phyloP scores from a whole-genome alignment of 768 basidiomycete species.

The Trametes meyenii region DNA sequence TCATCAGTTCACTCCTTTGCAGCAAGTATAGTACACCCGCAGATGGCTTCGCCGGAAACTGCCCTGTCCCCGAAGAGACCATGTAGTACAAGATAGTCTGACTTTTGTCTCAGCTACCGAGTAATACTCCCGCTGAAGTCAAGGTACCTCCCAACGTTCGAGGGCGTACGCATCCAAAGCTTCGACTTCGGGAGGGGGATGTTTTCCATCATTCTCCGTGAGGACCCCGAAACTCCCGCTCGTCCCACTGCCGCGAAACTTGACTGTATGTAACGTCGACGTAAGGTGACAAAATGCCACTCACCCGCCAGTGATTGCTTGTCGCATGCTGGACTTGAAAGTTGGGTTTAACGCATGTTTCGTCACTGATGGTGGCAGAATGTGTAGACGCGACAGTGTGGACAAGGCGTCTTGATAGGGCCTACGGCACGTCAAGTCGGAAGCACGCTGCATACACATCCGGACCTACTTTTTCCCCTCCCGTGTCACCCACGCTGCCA shows the following conservation, averaged over 20 bases:
- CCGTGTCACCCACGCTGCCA: constrained; percentile 76
- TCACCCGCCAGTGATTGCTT: constrained; percentile 89
- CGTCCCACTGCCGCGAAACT: constrained; percentile 53
- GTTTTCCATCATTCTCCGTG: constrained; percentile 64
- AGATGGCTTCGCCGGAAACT: constrained; percentile 73
- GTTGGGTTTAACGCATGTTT: constrained; percentile 71
- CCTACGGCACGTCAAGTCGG: constrained; percentile 42
- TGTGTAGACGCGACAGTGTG: constrained; percentile 68
- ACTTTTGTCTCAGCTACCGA: not conserved
- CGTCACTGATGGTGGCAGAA: constrained; percentile 59
- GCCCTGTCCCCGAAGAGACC: constrained; percentile 90
- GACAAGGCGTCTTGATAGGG: constrained; percentile 69
- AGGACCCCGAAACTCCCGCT: constrained; percentile 86
- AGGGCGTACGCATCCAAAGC: constrained; percentile 80
- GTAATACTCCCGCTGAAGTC: not conserved
- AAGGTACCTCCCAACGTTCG: constrained; percentile 85
- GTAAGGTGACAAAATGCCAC: constrained; percentile 23
- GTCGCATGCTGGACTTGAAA: constrained; percentile 79
- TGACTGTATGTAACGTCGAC: not conserved
- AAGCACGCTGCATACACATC: not conserved
- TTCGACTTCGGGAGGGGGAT: constrained; percentile 54
- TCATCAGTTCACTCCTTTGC: constrained; percentile 86
- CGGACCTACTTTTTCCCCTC: constrained; percentile 67
- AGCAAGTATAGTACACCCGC: constrained; percentile 84
- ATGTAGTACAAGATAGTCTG: constrained; percentile 97